phyloP scores from a whole-genome alignment of 768 basidiomycete genomes.

The Suillus subalutaceus region DNA sequence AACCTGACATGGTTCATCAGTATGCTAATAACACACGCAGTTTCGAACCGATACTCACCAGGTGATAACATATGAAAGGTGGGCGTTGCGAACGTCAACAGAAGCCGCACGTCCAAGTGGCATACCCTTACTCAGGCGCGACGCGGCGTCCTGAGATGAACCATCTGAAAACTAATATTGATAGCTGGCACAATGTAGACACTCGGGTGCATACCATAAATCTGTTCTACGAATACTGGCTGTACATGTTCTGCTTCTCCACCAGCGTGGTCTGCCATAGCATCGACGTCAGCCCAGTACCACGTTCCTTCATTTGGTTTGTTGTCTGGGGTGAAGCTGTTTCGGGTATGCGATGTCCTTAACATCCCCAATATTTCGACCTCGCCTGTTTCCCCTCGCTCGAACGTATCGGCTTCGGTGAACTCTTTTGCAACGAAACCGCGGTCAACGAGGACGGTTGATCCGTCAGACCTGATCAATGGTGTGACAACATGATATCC shows the following conservation, averaged over 20 bases:
- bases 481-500: constrained; percentile 92
- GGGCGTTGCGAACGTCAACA: constrained; percentile 90
- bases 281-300: constrained; percentile 88
- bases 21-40: constrained; percentile 4
- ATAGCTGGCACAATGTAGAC: background rate
- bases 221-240: constrained; percentile 87
- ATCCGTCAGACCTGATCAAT: constrained; percentile 73
- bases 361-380: constrained; percentile 88
- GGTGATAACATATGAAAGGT: constrained; percentile 92
- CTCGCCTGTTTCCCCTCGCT: constrained; percentile 48
- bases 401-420: constrained; percentile 36
- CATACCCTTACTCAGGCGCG: constrained; percentile 64
- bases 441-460: constrained; percentile 89
- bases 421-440: constrained; percentile 79
- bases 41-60: constrained; percentile 57
- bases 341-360: constrained; percentile 71
- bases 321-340: constrained; percentile 89
- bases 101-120: constrained; percentile 84
- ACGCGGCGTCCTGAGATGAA: constrained; percentile 72
- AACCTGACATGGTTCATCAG: constrained; percentile 57
- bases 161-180: constrained; percentile 60
- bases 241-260: constrained; percentile 75
- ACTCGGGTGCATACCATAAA: constrained; percentile 67
- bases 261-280: constrained; percentile 79
- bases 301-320: constrained; percentile 77